Evolutionary conservation across 1,284 basidiomycete genomes (phyloP).

Genomic region (Melampsora occidentalis): DNA sequence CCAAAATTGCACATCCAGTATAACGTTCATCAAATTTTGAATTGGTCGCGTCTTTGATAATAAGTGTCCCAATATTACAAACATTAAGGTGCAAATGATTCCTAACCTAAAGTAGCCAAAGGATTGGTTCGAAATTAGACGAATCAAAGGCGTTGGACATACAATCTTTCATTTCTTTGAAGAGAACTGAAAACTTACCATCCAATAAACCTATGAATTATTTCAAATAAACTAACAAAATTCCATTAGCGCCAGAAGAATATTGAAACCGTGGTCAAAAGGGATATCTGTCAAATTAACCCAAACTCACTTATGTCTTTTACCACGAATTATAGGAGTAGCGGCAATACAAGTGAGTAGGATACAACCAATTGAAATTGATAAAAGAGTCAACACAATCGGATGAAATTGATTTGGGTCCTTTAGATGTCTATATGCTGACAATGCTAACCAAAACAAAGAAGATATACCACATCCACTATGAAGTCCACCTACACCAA

Average conservation of each 20-base stretch:
- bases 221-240: conserved; percentile 1
- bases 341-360: neutral
- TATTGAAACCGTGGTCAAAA: neutral
- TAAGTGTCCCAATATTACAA: neutral
- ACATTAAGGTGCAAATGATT: neutral
- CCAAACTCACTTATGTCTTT: neutral
- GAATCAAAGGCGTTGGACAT: too few species aligned
- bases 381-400: neutral
- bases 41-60: too few species aligned
- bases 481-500: neutral
- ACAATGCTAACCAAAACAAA: neutral
- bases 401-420: neutral
- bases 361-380: neutral
- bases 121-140: neutral
- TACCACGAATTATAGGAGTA: neutral
- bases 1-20: conserved; percentile 9
- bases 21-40: conserved; percentile 1
- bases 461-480: conserved; percentile 3
- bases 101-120: neutral
- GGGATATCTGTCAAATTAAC: too few species aligned
- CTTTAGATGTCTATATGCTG: neutral
- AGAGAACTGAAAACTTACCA: neutral
- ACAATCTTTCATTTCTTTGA: neutral
- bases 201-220: neutral
- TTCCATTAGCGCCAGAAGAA: neutral